A percentile compares a stretch with the other conserved stretches of the same genome.
Evolutionary conservation across 129 eudicot species (phyloP).

Genomic region (Lonicera japonica): DNA sequence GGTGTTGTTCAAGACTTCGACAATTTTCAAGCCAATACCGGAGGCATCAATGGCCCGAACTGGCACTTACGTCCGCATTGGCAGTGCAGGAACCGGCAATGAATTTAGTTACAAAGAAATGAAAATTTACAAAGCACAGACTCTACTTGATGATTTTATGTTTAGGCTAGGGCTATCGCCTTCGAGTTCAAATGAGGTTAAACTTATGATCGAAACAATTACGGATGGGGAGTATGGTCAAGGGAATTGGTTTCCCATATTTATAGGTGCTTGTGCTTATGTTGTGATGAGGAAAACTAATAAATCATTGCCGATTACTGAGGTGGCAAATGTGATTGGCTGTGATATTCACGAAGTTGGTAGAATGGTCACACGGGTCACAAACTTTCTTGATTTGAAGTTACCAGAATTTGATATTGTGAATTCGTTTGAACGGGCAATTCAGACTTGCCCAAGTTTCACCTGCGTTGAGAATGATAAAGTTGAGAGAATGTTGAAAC

Average conservation of each 20-base stretch:
- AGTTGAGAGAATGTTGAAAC: slow-evolving; percentile 46
- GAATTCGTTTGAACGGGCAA: slow-evolving; percentile 30
- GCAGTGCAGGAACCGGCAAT: slow-evolving; percentile 46
- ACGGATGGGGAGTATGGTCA: slow-evolving; percentile 62
- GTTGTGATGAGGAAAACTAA: slow-evolving; percentile 55
- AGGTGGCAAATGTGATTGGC: slow-evolving; percentile 35
- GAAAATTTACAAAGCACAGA: slow-evolving; percentile 36
- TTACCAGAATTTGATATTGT: slow-evolving; percentile 72
- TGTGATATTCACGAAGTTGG: slow-evolving; percentile 65
- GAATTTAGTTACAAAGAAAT: slow-evolving; percentile 27
- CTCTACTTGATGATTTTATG: slow-evolving; percentile 30
- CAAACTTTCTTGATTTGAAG: slow-evolving; percentile 37
- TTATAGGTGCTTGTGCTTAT: slow-evolving; percentile 74
- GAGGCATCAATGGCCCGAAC: slow-evolving; percentile 47
- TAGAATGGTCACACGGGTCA: slow-evolving; percentile 63
- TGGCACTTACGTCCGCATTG: slow-evolving; percentile 43
- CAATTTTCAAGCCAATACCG: slow-evolving; percentile 41
- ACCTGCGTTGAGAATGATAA: slow-evolving; percentile 24
- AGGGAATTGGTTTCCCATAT: slow-evolving; percentile 70
- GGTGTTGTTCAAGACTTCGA: slow-evolving; percentile 48
- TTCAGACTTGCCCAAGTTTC: slow-evolving; percentile 30
- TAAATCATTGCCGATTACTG: slow-evolving; percentile 43
- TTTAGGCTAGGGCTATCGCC: slow-evolving; percentile 22
- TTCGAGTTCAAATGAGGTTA: slow-evolving; percentile 36
- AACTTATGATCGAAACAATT: slow-evolving; percentile 42